Base-by-base conservation (phyloP, 139 green algal genomes). In the Desmodesmus armatus region DNA sequence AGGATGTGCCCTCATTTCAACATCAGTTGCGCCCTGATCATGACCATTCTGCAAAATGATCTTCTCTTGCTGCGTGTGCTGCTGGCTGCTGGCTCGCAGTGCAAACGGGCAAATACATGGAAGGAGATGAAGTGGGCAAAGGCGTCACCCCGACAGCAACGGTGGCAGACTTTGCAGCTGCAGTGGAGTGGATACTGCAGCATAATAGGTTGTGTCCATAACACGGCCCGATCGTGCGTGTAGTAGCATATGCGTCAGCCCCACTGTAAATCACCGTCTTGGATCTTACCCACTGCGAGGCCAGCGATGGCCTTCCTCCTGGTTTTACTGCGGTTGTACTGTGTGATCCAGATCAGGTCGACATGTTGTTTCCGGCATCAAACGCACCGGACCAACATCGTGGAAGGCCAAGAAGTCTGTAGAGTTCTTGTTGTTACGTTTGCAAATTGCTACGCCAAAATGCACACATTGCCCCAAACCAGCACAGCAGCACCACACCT, bases 51-150 rank as follows among this genome's bases (percentile, higher is more conserved):
- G 62, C n/a, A 41, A 17, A 7, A 53, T 78, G 40, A 19, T 62
- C 13, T 78, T 21, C 33, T 78, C 1, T 13, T 37, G 33, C 27
- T 40, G 43, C 39, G 19, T 23, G 25, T 37, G 43, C 41, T 78
- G 70, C 70, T 31, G 73, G 41, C 25, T 41, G 37, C 27, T 51
- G 21, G 40, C 27, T 35, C 41, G 55, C 77, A 79, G 66, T 91
- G 37, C 82, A 80, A 27, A 90, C 86, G 0, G 88, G 88, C 21
- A 91, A 91, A 37, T 89, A 87, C 55, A 44, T 70, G 39, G n/a
- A 53, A 40, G 88, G 86, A 0, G 86, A 91, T 53, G 88, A 91
- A 44, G 49, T 1, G 1, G 33, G 31, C 23, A 31, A 33, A 2
- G 85, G 72, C 11, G 65, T 86, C 25, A 33, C 37, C 15, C 88